These are phyloP conservation scores for Eucalyptus tenuipes DNA, from an alignment of 345 rosid species.

Conservation along the genomic window DNA sequence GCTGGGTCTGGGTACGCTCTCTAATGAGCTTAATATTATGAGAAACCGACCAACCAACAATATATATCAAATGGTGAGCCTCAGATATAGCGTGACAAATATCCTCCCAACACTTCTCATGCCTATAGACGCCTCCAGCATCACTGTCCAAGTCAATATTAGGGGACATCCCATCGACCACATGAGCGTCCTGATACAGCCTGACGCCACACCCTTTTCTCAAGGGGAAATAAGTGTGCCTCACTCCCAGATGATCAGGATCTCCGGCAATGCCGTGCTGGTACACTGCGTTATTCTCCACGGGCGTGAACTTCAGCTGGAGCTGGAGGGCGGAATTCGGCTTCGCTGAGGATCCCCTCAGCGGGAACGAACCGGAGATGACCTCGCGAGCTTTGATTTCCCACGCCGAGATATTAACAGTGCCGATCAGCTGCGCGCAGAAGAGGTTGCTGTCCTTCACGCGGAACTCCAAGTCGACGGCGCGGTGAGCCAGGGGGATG, in stretches of 20 bases:
- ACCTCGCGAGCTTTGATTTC: slow-evolving; percentile 20
- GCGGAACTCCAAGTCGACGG: slow-evolving; percentile 46
- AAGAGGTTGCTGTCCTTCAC: slow-evolving; percentile 77
- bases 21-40: slow-evolving; percentile 70
- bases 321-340: slow-evolving; percentile 36
- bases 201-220: slow-evolving; percentile 56
- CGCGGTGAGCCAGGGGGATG: slow-evolving; percentile 62
- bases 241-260: not conserved
- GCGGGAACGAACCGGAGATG: slow-evolving; percentile 42
- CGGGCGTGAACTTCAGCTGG: slow-evolving; percentile 57
- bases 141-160: slow-evolving; percentile 23
- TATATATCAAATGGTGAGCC: slow-evolving; percentile 91
- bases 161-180: slow-evolving; percentile 27
- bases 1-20: slow-evolving; percentile 56
- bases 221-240: slow-evolving; percentile 64
- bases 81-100: slow-evolving; percentile 73
- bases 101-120: slow-evolving; percentile 83
- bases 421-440: slow-evolving; percentile 67
- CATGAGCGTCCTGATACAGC: slow-evolving; percentile 91
- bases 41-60: slow-evolving; percentile 90
- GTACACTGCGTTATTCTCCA: slow-evolving; percentile 38
- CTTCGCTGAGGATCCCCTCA: slow-evolving; percentile 42
- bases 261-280: slow-evolving; percentile 38
- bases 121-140: slow-evolving; percentile 27
- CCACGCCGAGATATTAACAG: slow-evolving; percentile 33